phyloP scores from a whole-genome alignment of 192 early-diverging fungal genomes.

The Umbelopsis vinacea region DNA sequence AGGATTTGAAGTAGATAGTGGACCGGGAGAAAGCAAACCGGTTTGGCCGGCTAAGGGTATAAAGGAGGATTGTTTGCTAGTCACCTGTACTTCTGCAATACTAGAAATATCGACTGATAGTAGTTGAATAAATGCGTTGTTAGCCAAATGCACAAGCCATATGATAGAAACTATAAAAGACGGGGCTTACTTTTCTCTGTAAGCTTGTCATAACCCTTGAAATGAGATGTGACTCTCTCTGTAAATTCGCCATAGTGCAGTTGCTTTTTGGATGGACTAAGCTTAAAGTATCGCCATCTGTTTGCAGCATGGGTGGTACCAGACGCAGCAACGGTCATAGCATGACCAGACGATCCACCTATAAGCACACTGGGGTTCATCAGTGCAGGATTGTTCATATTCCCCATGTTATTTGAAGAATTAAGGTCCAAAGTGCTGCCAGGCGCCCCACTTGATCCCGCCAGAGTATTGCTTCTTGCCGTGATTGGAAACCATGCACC shows the following conservation, averaged over 20 bases:
- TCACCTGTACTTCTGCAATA: constrained; percentile 49
- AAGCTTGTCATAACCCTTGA: constrained; percentile 47
- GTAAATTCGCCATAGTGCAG: constrained; percentile 72
- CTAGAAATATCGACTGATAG: constrained; percentile 52
- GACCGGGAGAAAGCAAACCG: not conserved
- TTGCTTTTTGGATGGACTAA: constrained; percentile 60
- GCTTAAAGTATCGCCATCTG: constrained; percentile 62
- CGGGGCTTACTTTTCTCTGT: constrained; percentile 53
- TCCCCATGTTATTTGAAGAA: not conserved
- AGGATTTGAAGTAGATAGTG: not conserved
- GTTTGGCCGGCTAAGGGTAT: not conserved
- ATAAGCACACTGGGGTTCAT: constrained; percentile 13
- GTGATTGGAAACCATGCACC: constrained; percentile 71
- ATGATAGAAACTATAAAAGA: not conserved
- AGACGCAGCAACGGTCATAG: not conserved
- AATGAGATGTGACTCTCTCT: constrained; percentile 41
- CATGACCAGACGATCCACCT: not conserved
- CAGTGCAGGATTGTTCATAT: not conserved
- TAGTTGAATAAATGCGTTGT: not conserved
- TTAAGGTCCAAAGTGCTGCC: not conserved
- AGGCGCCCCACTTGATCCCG: not conserved
- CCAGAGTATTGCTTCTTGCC: not conserved
- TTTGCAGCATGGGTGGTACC: constrained; percentile 11
- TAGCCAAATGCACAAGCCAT: not conserved
- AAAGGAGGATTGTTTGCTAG: not conserved